Base-by-base conservation (phyloP, 148 eudicot species). In the Vaccinium macrocarpon region DNA sequence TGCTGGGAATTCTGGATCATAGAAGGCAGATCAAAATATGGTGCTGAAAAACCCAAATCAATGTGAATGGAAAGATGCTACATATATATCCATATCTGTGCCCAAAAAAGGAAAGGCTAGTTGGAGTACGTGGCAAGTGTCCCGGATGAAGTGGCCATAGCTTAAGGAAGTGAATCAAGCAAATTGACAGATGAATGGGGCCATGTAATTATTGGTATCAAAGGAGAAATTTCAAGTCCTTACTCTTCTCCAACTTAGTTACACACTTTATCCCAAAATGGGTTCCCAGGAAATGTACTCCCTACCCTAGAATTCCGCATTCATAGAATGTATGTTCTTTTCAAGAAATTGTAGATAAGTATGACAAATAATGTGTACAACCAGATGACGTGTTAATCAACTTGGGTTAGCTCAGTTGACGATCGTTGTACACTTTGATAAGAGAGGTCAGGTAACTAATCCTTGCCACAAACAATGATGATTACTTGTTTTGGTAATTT, bases 161-260 rank as follows among this genome's bases (percentile, higher is more conserved):
- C 86, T 79, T 84, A 42, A n/a, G 82, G 86, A 52, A 79, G 82
- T 56, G 83, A 79, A 79, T 49, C 16, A 70, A 70, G 59, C 50
- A 72, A 79, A 80, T 73, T 50, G 73, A 85, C 86, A 71, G 61
- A 61, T 55, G 80, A 21, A 59, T 25, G 68, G 78, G 76, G 70
- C 71, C 66, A 52, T n/a, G 14, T 13, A 84, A 80, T 85, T 72
- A 80, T 85, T 85, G 83, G 83, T 35, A 11, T 59, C 19, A 15
- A 25, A 32, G 50, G 77, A 79, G 72, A 55, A 80, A 80, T 72
- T 80, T 56, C 32, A 85, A 85, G 80, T 68, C 86, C 79, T 80
- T 49, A 85, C 86, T 85, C 83, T 56, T 46, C 56, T 46, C 83
- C 79, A 46, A 25, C 57, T 52, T 23, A 27, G 66, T 15, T 18